phyloP scores from a whole-genome alignment of 2,329 filamentous ascomycete species.

The Exophiala xenobiotica region DNA sequence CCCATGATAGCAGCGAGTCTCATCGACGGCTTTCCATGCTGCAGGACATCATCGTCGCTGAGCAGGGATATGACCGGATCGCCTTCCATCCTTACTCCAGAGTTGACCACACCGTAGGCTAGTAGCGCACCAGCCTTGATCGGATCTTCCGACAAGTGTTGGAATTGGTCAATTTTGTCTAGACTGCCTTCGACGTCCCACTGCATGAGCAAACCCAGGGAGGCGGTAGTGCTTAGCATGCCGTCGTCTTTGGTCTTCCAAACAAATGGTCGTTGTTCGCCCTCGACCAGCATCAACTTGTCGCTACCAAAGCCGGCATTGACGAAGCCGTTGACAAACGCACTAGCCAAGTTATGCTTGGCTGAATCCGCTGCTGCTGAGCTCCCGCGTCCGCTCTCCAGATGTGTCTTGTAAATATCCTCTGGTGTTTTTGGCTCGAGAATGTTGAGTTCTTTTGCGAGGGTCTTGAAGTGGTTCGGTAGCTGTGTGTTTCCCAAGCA shows the following conservation, averaged over 20 bases:
- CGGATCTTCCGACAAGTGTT: conserved; percentile 75
- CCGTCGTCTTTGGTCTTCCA: conserved; percentile 99
- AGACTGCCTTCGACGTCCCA: conserved; percentile 93
- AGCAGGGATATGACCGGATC: conserved; percentile 88
- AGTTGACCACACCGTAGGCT: conserved; percentile 93
- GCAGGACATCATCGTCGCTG: conserved; percentile 74
- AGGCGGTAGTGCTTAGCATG: conserved; percentile 94
- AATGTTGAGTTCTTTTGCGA: conserved; percentile 95
- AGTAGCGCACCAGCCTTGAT: conserved; percentile 90
- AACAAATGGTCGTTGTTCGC: conserved; percentile 89
- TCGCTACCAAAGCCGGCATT: conserved; percentile 95
- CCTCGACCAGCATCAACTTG: conserved; percentile 94
- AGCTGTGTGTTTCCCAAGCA: conserved; percentile 85
- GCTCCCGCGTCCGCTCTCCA: conserved; percentile 90
- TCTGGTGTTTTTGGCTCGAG: conserved; percentile 95
- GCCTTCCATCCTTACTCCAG: conserved; percentile 81
- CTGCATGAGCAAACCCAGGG: conserved; percentile 82
- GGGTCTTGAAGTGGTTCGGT: conserved; percentile 86
- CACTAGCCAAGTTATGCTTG: conserved; percentile 90
- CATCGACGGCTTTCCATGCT: conserved; percentile 73
- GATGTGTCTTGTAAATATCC: conserved; percentile 98
- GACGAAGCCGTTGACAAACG: conserved; percentile 94
- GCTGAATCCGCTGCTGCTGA: conserved; percentile 95
- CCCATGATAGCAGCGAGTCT: conserved; percentile 91
- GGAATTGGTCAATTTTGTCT: conserved; percentile 93